phyloP scores from a whole-genome alignment of 208 protist genomes.

The Trichomonas tenax region DNA sequence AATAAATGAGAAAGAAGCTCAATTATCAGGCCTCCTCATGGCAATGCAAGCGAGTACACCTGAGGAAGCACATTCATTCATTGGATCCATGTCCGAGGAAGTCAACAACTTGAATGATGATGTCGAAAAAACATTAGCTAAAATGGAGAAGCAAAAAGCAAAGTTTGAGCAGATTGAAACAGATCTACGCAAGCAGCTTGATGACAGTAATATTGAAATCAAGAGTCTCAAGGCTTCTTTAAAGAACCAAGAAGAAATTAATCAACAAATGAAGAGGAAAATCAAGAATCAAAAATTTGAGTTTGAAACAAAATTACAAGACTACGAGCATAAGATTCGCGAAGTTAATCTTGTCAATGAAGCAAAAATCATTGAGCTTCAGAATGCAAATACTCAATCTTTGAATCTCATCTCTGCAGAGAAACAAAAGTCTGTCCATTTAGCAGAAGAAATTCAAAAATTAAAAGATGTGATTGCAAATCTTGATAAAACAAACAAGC shows the following conservation, averaged over 20 bases:
- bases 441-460: background rate
- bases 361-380: background rate
- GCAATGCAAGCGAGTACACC: background rate
- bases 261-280: background rate
- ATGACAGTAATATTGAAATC: background rate
- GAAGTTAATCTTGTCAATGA: background rate
- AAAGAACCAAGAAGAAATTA: background rate
- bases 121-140: background rate
- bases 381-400: background rate
- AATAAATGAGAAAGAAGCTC: background rate
- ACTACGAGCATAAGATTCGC: background rate
- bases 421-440: background rate
- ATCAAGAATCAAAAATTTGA: background rate
- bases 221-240: background rate
- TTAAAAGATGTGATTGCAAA: background rate
- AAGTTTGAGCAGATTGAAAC: background rate
- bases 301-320: background rate
- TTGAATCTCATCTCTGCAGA: background rate
- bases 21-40: background rate
- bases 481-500: background rate
- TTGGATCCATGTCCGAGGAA: background rate
- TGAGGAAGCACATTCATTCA: background rate
- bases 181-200: background rate
- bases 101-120: background rate
- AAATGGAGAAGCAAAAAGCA: background rate